phyloP scores from a whole-genome alignment of 116 monocot species.

The Dioscorea cayenensis region DNA sequence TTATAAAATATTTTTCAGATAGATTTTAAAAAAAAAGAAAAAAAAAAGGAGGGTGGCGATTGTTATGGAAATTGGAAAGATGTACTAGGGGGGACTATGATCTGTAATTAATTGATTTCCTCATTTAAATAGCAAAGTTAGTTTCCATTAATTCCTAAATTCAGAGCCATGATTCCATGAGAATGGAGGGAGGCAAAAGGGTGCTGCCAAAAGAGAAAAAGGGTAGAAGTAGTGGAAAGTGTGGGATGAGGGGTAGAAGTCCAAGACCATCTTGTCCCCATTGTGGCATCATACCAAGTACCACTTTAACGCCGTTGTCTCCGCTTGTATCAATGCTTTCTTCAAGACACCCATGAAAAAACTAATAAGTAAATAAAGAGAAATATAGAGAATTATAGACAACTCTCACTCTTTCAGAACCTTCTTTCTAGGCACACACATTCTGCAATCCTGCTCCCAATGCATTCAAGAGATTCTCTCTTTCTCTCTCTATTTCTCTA shows the following conservation, averaged over 20 bases:
- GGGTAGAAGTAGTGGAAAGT: neutral
- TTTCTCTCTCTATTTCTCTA: neutral
- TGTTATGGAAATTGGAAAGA: too few relatives aligned
- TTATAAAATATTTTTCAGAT: too few relatives aligned
- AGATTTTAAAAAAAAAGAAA: too few relatives aligned
- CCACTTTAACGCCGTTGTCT: constrained; percentile 56
- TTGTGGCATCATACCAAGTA: constrained; percentile 28
- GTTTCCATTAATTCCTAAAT: too few relatives aligned
- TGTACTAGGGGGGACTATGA: too few relatives aligned
- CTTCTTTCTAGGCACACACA: constrained; percentile 48
- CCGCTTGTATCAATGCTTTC: constrained; percentile 9
- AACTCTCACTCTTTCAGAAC: constrained; percentile 4
- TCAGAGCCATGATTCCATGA: neutral
- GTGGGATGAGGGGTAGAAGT: constrained; percentile 10
- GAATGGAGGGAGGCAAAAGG: neutral
- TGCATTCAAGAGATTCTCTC: constrained; percentile 11
- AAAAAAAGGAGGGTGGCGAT: too few relatives aligned
- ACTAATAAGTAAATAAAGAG: too few relatives aligned
- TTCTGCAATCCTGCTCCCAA: constrained; percentile 70
- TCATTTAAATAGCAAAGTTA: too few relatives aligned
- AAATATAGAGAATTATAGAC: too few relatives aligned
- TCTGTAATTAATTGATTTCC: too few relatives aligned
- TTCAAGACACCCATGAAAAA: too few relatives aligned
- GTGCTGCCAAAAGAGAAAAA: constrained; percentile 7
- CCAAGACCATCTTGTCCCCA: constrained; percentile 28